A percentile compares a stretch with the other conserved stretches of the same genome.
These are phyloP conservation scores for Peribolospora kevripleyi DNA, from an alignment of 768 basidiomycete species.

Conservation along the genomic window DNA sequence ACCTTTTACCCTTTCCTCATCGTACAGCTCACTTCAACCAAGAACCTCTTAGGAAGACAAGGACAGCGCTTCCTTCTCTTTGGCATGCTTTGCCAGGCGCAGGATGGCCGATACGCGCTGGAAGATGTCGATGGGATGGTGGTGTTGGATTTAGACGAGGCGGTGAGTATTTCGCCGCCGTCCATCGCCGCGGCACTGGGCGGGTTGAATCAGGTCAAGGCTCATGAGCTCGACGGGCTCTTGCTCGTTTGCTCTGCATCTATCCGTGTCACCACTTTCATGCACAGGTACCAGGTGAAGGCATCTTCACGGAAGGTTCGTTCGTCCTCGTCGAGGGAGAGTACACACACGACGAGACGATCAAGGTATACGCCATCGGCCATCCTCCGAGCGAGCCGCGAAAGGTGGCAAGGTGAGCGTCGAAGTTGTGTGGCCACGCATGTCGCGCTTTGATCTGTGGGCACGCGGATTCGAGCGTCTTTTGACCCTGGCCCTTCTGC, in stretches of 20 bases:
- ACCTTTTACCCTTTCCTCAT: not conserved
- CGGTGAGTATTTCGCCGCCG: slow-evolving; percentile 29
- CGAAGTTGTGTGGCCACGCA: too few species aligned
- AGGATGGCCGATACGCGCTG: slow-evolving; percentile 69
- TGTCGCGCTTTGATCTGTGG: too few species aligned
- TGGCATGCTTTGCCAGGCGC: slow-evolving; percentile 71
- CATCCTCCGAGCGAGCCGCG: slow-evolving; percentile 90
- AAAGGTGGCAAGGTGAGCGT: slow-evolving; percentile 45
- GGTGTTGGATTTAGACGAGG: slow-evolving; percentile 60
- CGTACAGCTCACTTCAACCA: slow-evolving; percentile 66
- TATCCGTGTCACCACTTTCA: not conserved
- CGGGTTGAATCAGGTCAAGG: too few species aligned
- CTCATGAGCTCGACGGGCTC: not conserved
- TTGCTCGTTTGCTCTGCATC: not conserved
- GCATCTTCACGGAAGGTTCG: slow-evolving; percentile 85
- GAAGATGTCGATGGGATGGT: slow-evolving; percentile 87
- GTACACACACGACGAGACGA: slow-evolving; percentile 71
- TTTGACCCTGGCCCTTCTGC: not conserved
- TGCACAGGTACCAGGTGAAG: slow-evolving; percentile 73
- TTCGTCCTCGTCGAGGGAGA: slow-evolving; percentile 89
- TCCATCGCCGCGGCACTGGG: not conserved
- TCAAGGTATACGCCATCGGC: slow-evolving; percentile 79
- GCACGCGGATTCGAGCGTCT: not conserved
- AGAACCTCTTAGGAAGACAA: slow-evolving; percentile 74
- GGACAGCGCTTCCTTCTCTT: slow-evolving; percentile 76